Base-by-base conservation (phyloP, 2,329 filamentous ascomycete species). In the Xylaria arbuscula region DNA sequence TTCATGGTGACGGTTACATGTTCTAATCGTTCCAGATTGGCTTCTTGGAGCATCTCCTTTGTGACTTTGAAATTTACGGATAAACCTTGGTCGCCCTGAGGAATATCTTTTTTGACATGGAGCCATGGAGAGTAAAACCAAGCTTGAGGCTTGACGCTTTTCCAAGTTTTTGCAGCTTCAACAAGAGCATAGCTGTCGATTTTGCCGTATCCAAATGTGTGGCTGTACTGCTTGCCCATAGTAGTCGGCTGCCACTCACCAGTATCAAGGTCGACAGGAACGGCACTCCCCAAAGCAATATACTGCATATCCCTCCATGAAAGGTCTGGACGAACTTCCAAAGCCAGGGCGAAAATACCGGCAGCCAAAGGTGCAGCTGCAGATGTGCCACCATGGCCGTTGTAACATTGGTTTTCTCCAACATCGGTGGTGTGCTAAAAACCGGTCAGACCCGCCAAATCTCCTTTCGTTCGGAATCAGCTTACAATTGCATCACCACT, bases 1-100 rank as follows among this genome's bases (percentile, higher is more conserved):
- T 99, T 99, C 94, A 99, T 99, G 2, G 95, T 98, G 42, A 99
- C 88, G 0, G 95, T 98, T 42, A 99, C 93, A 81, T 99, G 96
- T 83, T 99, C 96, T 32, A 99, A 78, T 17, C 92, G 89, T 75
- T 90, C 93, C 15, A 99, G 79, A 77, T 99, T 99, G 73, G 93
- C 93, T 24, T 89, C 81, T 76, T 91, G 88, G 66, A 98, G 83
- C 88, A 94, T 93, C 22, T 94, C 89, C 62, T 89, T 81, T 0
- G 93, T 98, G 47, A 99, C 89, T 57, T 94, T 89, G 73, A 97
- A 94, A n/a, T 84, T 86, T 61, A 92, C 93, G 1, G 90, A 87
- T 47, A 99, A 81, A 0, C 96, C 96, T 64, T 92, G 81, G 28
- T 92, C 84, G 58, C 94, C 96, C 80, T 99, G 90, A 0, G 96